phyloP scores from a whole-genome alignment of 768 basidiomycete genomes.

The Sarcodon sp. region DNA sequence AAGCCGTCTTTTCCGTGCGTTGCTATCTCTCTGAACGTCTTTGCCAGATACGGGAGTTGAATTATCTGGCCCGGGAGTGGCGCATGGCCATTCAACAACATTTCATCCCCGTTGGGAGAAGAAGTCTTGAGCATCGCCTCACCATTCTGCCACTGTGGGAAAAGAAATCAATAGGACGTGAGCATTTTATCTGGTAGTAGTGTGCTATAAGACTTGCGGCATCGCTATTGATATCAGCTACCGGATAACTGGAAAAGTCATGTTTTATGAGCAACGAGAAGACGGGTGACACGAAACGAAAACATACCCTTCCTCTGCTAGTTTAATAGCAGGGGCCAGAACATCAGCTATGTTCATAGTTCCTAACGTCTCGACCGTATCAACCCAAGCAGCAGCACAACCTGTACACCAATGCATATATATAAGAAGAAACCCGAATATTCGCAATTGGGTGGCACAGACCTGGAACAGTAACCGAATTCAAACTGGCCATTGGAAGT shows the following conservation, averaged over 20 bases:
- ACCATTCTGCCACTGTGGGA: conserved; percentile 37
- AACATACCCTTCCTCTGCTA: conserved; percentile 82
- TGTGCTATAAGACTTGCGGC: conserved; percentile 23
- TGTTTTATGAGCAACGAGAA: not conserved
- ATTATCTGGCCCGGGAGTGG: conserved; percentile 81
- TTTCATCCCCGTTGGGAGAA: conserved; percentile 76
- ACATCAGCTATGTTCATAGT: conserved; percentile 68
- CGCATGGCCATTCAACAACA: conserved; percentile 76
- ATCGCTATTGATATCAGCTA: conserved; percentile 68
- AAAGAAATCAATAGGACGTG: conserved; percentile 2
- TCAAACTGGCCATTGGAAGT: conserved; percentile 75
- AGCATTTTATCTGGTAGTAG: conserved; percentile 6
- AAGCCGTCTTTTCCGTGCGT: conserved; percentile 83
- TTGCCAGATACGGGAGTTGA: conserved; percentile 68
- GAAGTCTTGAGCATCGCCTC: conserved; percentile 69
- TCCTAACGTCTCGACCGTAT: conserved; percentile 75
- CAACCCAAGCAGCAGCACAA: conserved; percentile 92
- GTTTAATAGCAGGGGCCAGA: conserved; percentile 76
- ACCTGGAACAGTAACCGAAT: conserved; percentile 88
- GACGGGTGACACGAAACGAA: not conserved
- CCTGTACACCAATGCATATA: conserved; percentile 27
- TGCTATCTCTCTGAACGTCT: conserved; percentile 72
- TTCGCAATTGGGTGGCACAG: conserved; percentile 2
- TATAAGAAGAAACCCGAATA: not conserved
- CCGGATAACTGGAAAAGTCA: conserved; percentile 50